These are phyloP conservation scores for Pythium oligandrum DNA, from an alignment of 352 stramenopile species.

Conservation along the genomic window DNA sequence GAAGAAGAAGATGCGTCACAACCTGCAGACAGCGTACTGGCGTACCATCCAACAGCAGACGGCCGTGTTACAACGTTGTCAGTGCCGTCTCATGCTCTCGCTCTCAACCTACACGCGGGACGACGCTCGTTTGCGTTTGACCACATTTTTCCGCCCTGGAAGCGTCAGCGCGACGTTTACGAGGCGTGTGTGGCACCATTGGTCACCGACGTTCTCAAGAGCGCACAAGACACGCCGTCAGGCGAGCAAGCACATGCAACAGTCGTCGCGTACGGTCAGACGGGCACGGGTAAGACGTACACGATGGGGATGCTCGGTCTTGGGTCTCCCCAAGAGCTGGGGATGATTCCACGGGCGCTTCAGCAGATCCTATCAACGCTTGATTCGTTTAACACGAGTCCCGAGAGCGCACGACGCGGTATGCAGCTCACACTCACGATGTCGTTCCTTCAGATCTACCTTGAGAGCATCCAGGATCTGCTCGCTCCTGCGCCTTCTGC, in stretches of 20 bases:
- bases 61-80: conserved; percentile 6
- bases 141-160: conserved; percentile 46
- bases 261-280: conserved; percentile 67
- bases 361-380: conserved; percentile 41
- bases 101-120: conserved; percentile 8
- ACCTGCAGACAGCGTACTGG: conserved; percentile 7
- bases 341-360: conserved; percentile 62
- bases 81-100: conserved; percentile 19
- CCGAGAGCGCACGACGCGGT: background rate
- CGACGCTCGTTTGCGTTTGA: conserved; percentile 63
- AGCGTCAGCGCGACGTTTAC: conserved; percentile 50
- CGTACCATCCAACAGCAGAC: conserved; percentile 5
- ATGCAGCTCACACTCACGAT: conserved; percentile 27
- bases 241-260: conserved; percentile 35
- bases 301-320: conserved; percentile 64
- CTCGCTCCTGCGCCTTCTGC: conserved; percentile 13
- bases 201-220: conserved; percentile 36
- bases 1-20: background rate
- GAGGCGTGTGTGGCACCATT: conserved; percentile 27
- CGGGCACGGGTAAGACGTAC: conserved; percentile 71
- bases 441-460: conserved; percentile 73
- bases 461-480: conserved; percentile 69
- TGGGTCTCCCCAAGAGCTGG: conserved; percentile 25
- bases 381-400: conserved; percentile 12
- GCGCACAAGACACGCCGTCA: background rate